Evolutionary conservation across 2,329 filamentous ascomycete genomes (phyloP), one percentile per base, ranked within the genome.

Genomic region (Colletotrichum tanaceti): DNA sequence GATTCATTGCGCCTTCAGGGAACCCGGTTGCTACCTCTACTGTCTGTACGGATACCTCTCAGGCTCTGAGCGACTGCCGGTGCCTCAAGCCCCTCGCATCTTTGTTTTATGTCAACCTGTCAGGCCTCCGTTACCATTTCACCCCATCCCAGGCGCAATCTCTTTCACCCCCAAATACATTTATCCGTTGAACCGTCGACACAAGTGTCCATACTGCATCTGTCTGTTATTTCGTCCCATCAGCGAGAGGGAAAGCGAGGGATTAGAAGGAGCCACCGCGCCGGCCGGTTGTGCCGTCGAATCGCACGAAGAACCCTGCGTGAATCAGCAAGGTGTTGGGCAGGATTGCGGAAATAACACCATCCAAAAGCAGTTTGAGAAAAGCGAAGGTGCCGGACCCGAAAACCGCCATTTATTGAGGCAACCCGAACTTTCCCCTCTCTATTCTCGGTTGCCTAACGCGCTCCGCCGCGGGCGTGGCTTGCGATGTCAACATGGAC

Each of bases 401-500:
- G 32, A 39, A 22, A 5, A 41, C 3, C 22, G 10, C 5, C 43
- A 44, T 35, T 18, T n/a, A n/a, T 20, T 20, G 28, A 20, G 18
- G 18, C 50, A n/a, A 38, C 13, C 18, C 28, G 18, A 20, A 35
- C 14, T 35, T 11, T 14, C 9, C n/a, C 55, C 41, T 5, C 5
- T n/a, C 32, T 11, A 10, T 62, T 43, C 50, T 13, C 35, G 18
- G n/a, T 5, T 14, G 9, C 20, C 57, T 38, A 14, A 41, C 66
- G 35, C 62, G 35, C 41, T 49, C 49, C 50, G 18, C 60, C 62
- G 55, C 50, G 43, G 62, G 66, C 35, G 57, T 50, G 55, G 50
- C 28, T 44, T 50, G 55, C 49, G 32, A 63, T 47, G 44, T 24
- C 52, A 60, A 58, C 5, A 70, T 70, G 63, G 67, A 70, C 14